Evolutionary conservation across 140 eudicot genomes (phyloP).

Genomic region (Anethum foeniculum): DNA sequence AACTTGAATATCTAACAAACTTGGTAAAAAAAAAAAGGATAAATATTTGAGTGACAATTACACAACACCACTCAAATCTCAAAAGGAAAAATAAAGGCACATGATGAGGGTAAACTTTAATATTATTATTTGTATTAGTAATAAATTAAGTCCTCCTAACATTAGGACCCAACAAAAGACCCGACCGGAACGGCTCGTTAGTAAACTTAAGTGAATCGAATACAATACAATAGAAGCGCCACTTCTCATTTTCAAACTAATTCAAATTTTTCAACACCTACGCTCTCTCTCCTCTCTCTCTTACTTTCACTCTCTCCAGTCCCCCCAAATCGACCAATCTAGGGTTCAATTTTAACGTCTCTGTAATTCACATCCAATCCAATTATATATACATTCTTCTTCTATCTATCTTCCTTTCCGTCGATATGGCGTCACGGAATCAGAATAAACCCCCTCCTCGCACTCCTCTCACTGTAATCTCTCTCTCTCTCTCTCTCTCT

Average conservation of each 20-base stretch:
- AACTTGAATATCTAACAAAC: too few relatives aligned
- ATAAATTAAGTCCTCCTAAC: neutral
- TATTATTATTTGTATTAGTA: too few relatives aligned
- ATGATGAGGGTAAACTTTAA: too few relatives aligned
- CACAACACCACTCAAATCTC: too few relatives aligned
- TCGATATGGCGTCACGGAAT: slow-evolving; percentile 16
- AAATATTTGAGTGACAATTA: too few relatives aligned
- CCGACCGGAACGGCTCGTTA: neutral
- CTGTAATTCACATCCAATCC: neutral
- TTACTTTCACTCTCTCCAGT: neutral
- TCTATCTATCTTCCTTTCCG: neutral
- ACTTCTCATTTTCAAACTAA: slow-evolving; percentile 25
- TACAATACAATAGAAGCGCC: slow-evolving; percentile 19
- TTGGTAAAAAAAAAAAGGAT: too few relatives aligned
- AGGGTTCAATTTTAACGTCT: neutral
- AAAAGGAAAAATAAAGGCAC: too few relatives aligned
- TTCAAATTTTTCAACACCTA: slow-evolving; percentile 10
- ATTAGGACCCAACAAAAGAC: neutral
- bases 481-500: neutral
- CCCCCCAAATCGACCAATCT: neutral
- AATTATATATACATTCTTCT: neutral
- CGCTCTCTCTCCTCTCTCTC: slow-evolving; percentile 9
- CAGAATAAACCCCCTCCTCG: slow-evolving; percentile 21
- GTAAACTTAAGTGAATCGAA: neutral
- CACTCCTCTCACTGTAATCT: slow-evolving; percentile 14